These are phyloP conservation scores for Dissoconium aciculare DNA, from an alignment of 2,329 filamentous ascomycete species.

Conservation along the genomic window DNA sequence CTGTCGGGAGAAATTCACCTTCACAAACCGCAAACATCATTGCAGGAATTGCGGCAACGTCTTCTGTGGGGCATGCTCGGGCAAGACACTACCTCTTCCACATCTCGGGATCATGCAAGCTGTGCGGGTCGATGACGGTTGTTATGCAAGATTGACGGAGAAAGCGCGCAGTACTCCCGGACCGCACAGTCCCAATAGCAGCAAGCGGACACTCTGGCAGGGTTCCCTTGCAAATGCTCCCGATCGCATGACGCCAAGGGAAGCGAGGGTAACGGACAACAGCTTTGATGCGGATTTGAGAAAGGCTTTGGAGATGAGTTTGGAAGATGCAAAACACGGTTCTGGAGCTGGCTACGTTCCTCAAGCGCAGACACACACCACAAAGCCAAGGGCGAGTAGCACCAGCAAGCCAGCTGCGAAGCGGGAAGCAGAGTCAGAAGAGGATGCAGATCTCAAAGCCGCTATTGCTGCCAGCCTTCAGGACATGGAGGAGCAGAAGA, in stretches of 20 bases:
- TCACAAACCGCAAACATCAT: constrained; percentile 96
- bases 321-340: constrained; percentile 77
- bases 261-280: constrained; percentile 55
- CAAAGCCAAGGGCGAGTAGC: constrained; percentile 21
- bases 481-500: constrained; percentile 98
- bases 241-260: constrained; percentile 68
- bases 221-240: constrained; percentile 25
- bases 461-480: constrained; percentile 88
- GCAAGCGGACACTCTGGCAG: constrained; percentile 44
- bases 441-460: constrained; percentile 83
- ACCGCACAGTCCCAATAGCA: constrained; percentile 16
- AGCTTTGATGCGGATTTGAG: constrained; percentile 92
- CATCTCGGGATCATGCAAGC: constrained; percentile 84
- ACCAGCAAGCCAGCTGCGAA: constrained; percentile 15
- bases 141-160: constrained; percentile 75
- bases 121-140: constrained; percentile 91
- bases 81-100: constrained; percentile 73
- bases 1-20: constrained; percentile 86
- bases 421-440: constrained; percentile 49
- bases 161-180: constrained; percentile 37
- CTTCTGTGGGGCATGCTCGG: constrained; percentile 89
- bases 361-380: constrained; percentile 28
- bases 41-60: constrained; percentile 96
- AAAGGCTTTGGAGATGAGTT: constrained; percentile 84
- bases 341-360: constrained; percentile 56